A percentile compares a stretch with the other conserved stretches of the same genome.
phyloP scores from a whole-genome alignment of 306 rosid genomes.

The Trifolium dubium region DNA sequence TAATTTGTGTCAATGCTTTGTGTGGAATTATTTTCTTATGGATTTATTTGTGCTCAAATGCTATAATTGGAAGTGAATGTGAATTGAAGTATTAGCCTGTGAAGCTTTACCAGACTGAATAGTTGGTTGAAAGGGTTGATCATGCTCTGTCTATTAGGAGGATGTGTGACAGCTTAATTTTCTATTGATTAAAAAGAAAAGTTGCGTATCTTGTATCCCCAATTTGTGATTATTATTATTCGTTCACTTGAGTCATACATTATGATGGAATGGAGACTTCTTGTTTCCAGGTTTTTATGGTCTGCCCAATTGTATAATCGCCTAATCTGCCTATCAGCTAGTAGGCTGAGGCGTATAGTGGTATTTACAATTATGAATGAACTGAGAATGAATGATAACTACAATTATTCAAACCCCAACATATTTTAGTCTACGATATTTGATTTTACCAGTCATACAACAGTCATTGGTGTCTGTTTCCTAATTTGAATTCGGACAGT shows the following conservation, averaged over 20 bases:
- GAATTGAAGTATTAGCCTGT: background rate
- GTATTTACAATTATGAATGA: background rate
- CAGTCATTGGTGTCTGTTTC: background rate
- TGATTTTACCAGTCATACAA: background rate
- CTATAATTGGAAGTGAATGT: constrained; percentile 16
- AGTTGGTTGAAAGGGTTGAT: constrained; percentile 8
- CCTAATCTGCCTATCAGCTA: constrained; percentile 12
- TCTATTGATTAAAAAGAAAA: background rate
- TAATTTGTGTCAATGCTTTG: background rate
- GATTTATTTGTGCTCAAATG: constrained; percentile 16
- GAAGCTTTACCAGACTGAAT: background rate
- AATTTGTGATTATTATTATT: background rate
- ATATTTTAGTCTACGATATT: background rate
- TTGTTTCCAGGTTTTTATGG: constrained; percentile 28
- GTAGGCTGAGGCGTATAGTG: background rate
- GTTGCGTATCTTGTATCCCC: background rate
- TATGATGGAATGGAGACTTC: background rate
- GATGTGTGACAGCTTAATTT: constrained; percentile 9
- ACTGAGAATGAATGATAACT: background rate
- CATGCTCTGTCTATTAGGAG: constrained; percentile 26
- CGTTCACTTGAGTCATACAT: constrained; percentile 3
- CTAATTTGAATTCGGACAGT: constrained; percentile 2
- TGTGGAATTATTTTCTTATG: constrained; percentile 16
- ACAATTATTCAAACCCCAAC: constrained; percentile 1
- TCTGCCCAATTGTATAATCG: background rate